Conservation (phyloP, 2,329 filamentous ascomycete genomes). For the Stemphylium vesicarium region DNA sequence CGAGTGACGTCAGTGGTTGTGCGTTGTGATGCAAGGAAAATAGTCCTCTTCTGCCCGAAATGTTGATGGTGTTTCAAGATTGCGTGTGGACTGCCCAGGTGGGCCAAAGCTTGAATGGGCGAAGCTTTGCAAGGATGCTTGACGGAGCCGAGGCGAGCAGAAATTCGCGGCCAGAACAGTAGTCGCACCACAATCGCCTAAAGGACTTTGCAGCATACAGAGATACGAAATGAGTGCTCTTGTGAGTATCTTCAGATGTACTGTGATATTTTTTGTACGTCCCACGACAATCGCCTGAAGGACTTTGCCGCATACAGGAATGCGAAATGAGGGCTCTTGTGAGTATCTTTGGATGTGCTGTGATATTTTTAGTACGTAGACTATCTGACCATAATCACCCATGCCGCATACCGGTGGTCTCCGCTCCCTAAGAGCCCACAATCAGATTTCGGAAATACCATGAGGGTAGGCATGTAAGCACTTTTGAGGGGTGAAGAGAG, state of each 20-base stretch:
- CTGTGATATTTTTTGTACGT: conserved; percentile 1
- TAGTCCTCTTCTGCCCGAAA: not conserved
- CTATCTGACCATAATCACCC: conserved; percentile 14
- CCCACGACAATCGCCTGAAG: not conserved
- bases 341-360: not conserved
- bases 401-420: conserved; percentile 14
- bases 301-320: not conserved
- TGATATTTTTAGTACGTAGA: conserved; percentile 7
- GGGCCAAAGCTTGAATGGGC: conserved; percentile 9
- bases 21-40: not conserved
- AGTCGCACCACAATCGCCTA: not conserved
- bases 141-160: not conserved
- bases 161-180: not conserved
- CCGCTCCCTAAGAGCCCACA: conserved; percentile 9
- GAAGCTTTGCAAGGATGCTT: conserved; percentile 4
- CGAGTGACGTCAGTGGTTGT: conserved; percentile 13
- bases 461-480: conserved; percentile 4
- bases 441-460: conserved; percentile 9
- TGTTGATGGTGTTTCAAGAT: conserved; percentile 1
- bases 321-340: too few relatives aligned
- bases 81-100: not conserved
- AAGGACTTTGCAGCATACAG: not conserved
- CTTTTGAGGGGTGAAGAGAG: not conserved
- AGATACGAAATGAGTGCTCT: too few relatives aligned
- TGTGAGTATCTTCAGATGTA: not conserved